Evolutionary conservation across 805 yeast species (phyloP), one percentile per base, ranked within the genome.

Genomic region (Groenewaldozyma tartarivorans): DNA sequence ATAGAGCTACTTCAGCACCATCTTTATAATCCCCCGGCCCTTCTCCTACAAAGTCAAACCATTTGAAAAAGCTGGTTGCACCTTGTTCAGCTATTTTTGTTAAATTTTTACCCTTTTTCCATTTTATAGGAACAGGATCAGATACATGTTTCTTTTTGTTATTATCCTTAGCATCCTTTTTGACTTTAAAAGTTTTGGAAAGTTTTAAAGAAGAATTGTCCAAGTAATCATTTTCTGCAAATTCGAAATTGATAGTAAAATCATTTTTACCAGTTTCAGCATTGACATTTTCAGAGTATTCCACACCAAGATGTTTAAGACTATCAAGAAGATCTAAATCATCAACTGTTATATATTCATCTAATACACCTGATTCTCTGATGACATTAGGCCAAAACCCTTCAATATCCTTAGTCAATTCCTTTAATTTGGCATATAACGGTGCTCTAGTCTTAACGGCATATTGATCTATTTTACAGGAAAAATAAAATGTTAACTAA

Each of bases 321-420:
- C 61, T 58, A 52, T 87, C 96, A 36, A 87, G 57, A 51, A 73
- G 81, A 56, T 79, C 79, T 62, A 79, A 24, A 60, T 88, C 96
- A 30, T 81, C 83, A 1, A 80, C 75, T 22, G 77, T 70, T 16
- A 88, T 66, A 57, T 74, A 85, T 47, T 87, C 95, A 13, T 83
- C 80, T 55, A 90, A 43, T 20, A 56, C 82, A 48, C 84, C 95
- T 39, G 82, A 81, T 52, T 81, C 81, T 54, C 83, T 86, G 7
- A 90, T 61, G 0, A 83, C 95, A 40, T 81, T 73, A 52, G 82
- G 80, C 97, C 97, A 90, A 59, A 90, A 87, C 48, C 74, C 74
- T 1, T 88, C 86, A 33, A 87, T 72, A 3, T 67, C 57, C 3
- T 51, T 42, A 13, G 79, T 65, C n/a, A 71, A 61, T 4, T 52